phyloP scores from a whole-genome alignment of 805 yeast genomes.

The Candida insectalens region DNA sequence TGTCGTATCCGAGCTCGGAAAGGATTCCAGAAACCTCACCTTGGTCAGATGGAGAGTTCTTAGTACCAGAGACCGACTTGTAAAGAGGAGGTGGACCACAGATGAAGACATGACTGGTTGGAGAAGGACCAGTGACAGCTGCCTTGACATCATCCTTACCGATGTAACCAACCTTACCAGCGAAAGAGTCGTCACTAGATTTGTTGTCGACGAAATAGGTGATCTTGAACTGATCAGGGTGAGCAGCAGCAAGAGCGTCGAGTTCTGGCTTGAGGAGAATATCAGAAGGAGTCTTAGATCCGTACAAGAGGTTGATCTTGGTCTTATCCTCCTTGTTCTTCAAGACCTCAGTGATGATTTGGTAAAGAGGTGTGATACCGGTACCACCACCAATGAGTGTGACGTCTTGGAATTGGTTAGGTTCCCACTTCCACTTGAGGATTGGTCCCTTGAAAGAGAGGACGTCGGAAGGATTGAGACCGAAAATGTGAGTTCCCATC shows the following conservation, averaged over 20 bases:
- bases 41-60: slow-evolving; percentile 82
- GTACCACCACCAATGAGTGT: slow-evolving; percentile 92
- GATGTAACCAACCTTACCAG: slow-evolving; percentile 67
- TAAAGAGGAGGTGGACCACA: slow-evolving; percentile 96
- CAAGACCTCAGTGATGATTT: slow-evolving; percentile 67
- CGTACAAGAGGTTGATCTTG: slow-evolving; percentile 74
- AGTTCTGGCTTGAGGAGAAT: slow-evolving; percentile 71
- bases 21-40: slow-evolving; percentile 89
- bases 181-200: slow-evolving; percentile 28
- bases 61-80: slow-evolving; percentile 79
- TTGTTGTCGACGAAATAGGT: slow-evolving; percentile 69
- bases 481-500: slow-evolving; percentile 65
- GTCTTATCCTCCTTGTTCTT: slow-evolving; percentile 83
- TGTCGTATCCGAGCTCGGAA: slow-evolving; percentile 78
- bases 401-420: slow-evolving; percentile 74
- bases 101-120: slow-evolving; percentile 65
- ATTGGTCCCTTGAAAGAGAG: slow-evolving; percentile 92
- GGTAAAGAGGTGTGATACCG: slow-evolving; percentile 94
- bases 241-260: slow-evolving; percentile 53
- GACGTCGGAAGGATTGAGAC: slow-evolving; percentile 68
- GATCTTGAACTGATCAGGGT: slow-evolving; percentile 72
- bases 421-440: slow-evolving; percentile 81
- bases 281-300: slow-evolving; percentile 69
- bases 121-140: slow-evolving; percentile 54
- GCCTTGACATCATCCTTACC: slow-evolving; percentile 59